These are phyloP conservation scores for Teunomyces gatunensis DNA, from an alignment of 805 yeast species.

Conservation along the genomic window DNA sequence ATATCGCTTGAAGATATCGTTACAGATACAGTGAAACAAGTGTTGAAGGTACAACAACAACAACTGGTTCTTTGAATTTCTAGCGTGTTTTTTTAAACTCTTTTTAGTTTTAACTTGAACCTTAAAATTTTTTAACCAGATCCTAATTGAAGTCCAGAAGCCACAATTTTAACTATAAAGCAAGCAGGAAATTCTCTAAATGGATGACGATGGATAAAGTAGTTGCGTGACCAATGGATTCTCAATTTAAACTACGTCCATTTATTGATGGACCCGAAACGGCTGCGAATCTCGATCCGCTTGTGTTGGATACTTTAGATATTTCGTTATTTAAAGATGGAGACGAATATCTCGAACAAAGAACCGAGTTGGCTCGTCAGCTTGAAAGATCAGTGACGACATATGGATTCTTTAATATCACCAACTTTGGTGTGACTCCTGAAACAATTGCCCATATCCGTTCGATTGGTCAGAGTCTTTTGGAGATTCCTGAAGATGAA, in stretches of 20 bases:
- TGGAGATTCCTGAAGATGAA: constrained; percentile 24
- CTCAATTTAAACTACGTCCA: constrained; percentile 6
- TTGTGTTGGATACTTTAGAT: constrained; percentile 6
- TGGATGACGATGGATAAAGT: not conserved
- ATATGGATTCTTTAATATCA: constrained; percentile 9
- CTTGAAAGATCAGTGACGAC: constrained; percentile 8
- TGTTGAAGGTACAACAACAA: constrained; percentile 2
- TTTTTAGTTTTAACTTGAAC: not conserved
- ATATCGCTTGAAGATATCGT: constrained; percentile 22
- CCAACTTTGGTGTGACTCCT: constrained; percentile 19
- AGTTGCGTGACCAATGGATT: not conserved
- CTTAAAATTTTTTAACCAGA: not conserved
- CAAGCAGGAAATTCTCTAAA: not conserved
- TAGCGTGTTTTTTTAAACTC: not conserved
- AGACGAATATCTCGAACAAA: not conserved
- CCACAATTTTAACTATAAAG: not conserved
- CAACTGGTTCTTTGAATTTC: not conserved
- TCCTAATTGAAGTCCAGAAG: not conserved
- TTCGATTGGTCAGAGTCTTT: constrained; percentile 23
- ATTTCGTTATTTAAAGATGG: constrained; percentile 6
- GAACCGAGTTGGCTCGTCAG: constrained; percentile 5
- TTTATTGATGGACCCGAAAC: constrained; percentile 8
- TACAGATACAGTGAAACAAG: constrained; percentile 24
- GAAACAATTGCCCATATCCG: constrained; percentile 19
- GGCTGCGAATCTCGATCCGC: not conserved